Evolutionary conservation across 2,329 filamentous ascomycete genomes (phyloP), one percentile per base, ranked within the genome.

Genomic region (Colletotrichum abscissum): DNA sequence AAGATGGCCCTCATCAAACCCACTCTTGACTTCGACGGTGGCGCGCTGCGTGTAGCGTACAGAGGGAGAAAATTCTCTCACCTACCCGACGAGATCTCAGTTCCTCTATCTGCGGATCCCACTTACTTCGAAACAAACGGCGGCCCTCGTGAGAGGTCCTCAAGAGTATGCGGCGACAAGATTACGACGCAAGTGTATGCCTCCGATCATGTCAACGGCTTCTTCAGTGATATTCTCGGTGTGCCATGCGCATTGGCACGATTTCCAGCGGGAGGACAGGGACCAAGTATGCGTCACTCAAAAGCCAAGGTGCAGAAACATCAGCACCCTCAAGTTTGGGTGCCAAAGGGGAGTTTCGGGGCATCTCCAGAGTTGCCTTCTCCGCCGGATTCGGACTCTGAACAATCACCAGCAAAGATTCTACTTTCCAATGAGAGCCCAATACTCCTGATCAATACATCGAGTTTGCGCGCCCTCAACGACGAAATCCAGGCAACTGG

Each of bases 401-500:
- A 91, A 78, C 77, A 72, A 19, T 78, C 76, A 58, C 79, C 33
- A 69, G 81, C 67, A 81, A 88, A 91, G 4, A 95, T 98, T 42
- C 85, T 97, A 0, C 86, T 99, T 3, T 94, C 95, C 28, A 99
- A 99, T 80, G 97, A 98, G 82, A 97, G 95, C 66, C 96, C 97
- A 0, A 97, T 99, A 57, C 88, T 99, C 0, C 90, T 94, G 59
- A 92, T 98, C 69, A 95, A 94, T 24, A 89, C 91, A 67, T 91
- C 93, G 11, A 98, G 95, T 76, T 88, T 98, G 60, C 91, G 94
- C 59, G 88, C 88, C 2, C 84, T 98, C 8, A 98, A 98, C 78
- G 85, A 89, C 73, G 86, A 90, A 14, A 97, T 98, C 77, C 88
- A 84, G 66, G 82, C 83, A 4, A 86, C 84, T n/a, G 89, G 89